A percentile compares a stretch with the other conserved stretches of the same genome.
Evolutionary conservation across 225 moss, liverwort and hornwort species (phyloP).

Genomic region (Polytrichum commune): DNA sequence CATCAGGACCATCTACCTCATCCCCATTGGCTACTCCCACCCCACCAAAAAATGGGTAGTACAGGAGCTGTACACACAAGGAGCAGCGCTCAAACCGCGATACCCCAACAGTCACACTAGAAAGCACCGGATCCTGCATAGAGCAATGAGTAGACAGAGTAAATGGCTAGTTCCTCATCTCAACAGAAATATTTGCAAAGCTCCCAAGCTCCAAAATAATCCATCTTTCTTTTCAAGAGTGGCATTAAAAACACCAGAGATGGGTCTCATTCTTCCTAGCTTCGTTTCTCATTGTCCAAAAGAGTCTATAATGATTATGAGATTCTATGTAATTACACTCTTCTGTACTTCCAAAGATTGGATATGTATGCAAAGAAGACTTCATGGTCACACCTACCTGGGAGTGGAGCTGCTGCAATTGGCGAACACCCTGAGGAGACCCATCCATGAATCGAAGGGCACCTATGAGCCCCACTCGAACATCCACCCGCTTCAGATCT

Average conservation of each 20-base stretch:
- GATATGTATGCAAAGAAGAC: no score
- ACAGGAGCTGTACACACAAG: slow-evolving; percentile 81
- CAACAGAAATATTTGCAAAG: no score
- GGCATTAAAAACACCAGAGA: no score
- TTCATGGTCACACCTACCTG: slow-evolving; percentile 41
- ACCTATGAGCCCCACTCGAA: slow-evolving; percentile 89
- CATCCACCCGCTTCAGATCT: slow-evolving; percentile 88
- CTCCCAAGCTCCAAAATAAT: no score
- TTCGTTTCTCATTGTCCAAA: no score
- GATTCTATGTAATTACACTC: no score
- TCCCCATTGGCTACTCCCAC: slow-evolving; percentile 60
- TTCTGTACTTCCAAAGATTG: no score
- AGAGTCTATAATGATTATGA: no score
- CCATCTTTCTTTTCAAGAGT: no score
- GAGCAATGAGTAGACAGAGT: background rate
- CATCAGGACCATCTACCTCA: slow-evolving; percentile 62
- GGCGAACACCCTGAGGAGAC: slow-evolving; percentile 93
- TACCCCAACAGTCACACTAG: slow-evolving; percentile 94
- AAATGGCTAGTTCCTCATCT: background rate
- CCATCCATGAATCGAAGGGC: slow-evolving; percentile 94
- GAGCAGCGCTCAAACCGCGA: slow-evolving; percentile 95
- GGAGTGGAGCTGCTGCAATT: slow-evolving; percentile 84
- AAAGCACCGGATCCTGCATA: slow-evolving; percentile 69
- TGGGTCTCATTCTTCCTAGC: no score
- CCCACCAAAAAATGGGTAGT: slow-evolving; percentile 93